Percentiles rank a stretch among this genome's conserved stretches.
Evolutionary conservation across 371 early-diverging fungal species (phyloP).

Genomic region (Mortierella sp.): DNA sequence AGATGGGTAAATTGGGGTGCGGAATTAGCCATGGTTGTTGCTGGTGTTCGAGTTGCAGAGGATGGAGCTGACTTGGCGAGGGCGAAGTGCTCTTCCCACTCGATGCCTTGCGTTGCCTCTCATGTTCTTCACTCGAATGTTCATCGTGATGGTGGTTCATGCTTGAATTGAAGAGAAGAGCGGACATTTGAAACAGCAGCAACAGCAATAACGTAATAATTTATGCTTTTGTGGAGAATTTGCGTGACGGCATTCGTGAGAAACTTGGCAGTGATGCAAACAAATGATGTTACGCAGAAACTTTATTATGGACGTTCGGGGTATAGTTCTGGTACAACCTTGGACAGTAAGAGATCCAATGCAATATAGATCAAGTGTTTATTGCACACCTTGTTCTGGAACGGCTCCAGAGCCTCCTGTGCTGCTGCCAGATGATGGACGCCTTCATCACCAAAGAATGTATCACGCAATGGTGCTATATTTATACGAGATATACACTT

Average conservation of each 20-base stretch:
- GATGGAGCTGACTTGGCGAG: constrained; percentile 17
- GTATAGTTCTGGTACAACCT: constrained; percentile 46
- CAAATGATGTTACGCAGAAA: too few relatives aligned
- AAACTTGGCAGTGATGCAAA: not conserved
- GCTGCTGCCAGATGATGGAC: constrained; percentile 45
- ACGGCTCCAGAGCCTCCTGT: constrained; percentile 46
- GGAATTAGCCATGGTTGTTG: constrained; percentile 55
- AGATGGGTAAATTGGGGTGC: constrained; percentile 47
- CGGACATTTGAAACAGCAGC: not conserved
- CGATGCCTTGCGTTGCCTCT: not conserved
- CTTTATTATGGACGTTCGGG: constrained; percentile 13
- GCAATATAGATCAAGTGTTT: constrained; percentile 52
- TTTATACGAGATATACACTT: not conserved
- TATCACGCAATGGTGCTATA: constrained; percentile 44
- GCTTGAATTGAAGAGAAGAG: not conserved
- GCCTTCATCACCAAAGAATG: constrained; percentile 48
- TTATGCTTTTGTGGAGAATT: not conserved
- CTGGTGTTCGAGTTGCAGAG: constrained; percentile 33
- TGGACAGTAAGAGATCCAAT: constrained; percentile 45
- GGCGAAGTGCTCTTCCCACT: not conserved
- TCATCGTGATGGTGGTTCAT: not conserved
- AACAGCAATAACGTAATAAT: not conserved
- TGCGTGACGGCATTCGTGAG: not conserved
- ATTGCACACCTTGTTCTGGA: constrained; percentile 53
- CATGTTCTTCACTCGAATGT: not conserved